Conservation (phyloP, 2,329 filamentous ascomycete species). For the Colletotrichum gigasporum region DNA sequence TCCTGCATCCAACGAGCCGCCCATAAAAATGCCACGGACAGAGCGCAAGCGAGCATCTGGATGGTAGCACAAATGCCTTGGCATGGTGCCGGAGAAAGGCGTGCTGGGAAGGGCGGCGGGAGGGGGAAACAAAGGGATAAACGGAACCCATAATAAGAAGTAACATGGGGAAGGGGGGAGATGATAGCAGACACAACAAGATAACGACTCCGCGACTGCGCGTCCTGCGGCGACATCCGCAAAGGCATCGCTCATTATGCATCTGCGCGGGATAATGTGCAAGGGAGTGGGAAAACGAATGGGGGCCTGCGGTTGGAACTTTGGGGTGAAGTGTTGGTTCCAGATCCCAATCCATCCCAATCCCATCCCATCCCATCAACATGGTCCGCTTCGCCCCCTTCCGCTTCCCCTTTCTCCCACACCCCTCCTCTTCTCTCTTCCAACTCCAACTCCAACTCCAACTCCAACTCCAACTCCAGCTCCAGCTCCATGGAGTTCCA, state of each 20-base stretch:
- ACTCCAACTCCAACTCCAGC: no score
- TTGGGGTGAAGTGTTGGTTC: conserved; percentile 10
- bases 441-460: no score
- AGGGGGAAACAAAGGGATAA: conserved; percentile 8
- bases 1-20: background rate
- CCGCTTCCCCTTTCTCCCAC: background rate
- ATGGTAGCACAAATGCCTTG: conserved; percentile 1
- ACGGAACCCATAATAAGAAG: background rate
- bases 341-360: background rate
- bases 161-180: background rate
- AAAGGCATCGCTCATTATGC: background rate
- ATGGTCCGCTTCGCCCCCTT: background rate
- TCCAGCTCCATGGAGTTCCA: no score
- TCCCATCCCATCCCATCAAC: background rate
- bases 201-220: background rate
- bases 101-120: background rate
- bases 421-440: background rate
- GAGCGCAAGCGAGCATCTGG: background rate
- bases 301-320: background rate
- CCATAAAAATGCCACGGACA: background rate
- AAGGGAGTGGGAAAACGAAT: background rate
- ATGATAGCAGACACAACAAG: no score
- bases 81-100: background rate
- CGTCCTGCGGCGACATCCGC: background rate
- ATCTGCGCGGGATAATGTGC: background rate